These are phyloP conservation scores for Vishniacozyma victoriae DNA, from an alignment of 768 basidiomycete genomes.

Conservation along the genomic window DNA sequence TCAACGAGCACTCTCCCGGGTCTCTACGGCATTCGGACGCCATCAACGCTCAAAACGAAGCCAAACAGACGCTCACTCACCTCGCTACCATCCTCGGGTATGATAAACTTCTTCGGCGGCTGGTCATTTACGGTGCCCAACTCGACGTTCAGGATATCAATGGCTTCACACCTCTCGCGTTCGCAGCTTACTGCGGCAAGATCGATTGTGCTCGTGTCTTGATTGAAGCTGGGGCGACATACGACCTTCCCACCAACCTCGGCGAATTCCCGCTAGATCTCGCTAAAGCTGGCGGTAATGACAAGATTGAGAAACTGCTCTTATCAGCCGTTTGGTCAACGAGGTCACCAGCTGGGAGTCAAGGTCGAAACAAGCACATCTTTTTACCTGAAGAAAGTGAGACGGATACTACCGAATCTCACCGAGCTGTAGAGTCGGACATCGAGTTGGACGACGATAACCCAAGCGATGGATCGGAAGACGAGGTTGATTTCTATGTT, in stretches of 20 bases:
- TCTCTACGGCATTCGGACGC: slow-evolving; percentile 54
- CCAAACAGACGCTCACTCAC: slow-evolving; percentile 84
- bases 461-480: slow-evolving; percentile 35
- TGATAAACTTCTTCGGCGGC: slow-evolving; percentile 61
- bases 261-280: slow-evolving; percentile 48
- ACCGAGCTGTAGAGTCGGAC: slow-evolving; percentile 8
- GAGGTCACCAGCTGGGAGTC: slow-evolving; percentile 6
- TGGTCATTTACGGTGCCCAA: slow-evolving; percentile 68
- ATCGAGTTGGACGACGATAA: slow-evolving; percentile 40
- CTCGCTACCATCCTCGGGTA: slow-evolving; percentile 76
- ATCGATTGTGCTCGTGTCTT: slow-evolving; percentile 62
- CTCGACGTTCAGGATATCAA: slow-evolving; percentile 79
- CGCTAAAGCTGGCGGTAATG: slow-evolving; percentile 45
- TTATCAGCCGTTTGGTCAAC: slow-evolving; percentile 38
- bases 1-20: slow-evolving; percentile 55
- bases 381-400: slow-evolving; percentile 5
- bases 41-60: slow-evolving; percentile 62
- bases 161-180: slow-evolving; percentile 83
- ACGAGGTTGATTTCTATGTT: slow-evolving; percentile 13
- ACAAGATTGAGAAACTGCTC: slow-evolving; percentile 43
- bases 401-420: not conserved
- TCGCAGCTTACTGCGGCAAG: slow-evolving; percentile 66
- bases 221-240: slow-evolving; percentile 72
- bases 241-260: slow-evolving; percentile 41
- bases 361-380: too few species aligned